Percentiles rank a stretch among this genome's conserved stretches.
Evolutionary conservation across 2,329 filamentous ascomycete genomes (phyloP).

Genomic region (Aspergillus eucalypticola): DNA sequence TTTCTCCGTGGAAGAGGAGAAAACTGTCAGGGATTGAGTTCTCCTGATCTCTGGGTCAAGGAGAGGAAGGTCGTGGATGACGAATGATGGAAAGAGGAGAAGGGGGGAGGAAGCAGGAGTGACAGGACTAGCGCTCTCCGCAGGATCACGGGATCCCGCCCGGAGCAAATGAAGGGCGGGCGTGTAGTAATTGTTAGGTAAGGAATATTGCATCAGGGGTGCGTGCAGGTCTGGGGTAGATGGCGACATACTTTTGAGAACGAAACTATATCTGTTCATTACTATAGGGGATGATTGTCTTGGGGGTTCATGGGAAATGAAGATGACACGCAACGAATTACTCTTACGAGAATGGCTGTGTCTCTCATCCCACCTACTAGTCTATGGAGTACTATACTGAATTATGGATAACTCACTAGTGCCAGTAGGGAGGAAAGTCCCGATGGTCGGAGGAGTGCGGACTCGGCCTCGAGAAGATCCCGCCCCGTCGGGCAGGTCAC

Average conservation of each 20-base stretch:
- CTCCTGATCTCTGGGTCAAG: not conserved
- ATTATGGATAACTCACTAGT: too few relatives aligned
- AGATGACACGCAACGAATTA: not conserved
- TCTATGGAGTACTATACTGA: not conserved
- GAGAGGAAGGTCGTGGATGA: not conserved
- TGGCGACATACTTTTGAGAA: not conserved
- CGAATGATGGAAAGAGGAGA: not conserved
- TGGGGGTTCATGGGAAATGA: not conserved
- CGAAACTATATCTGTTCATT: too few relatives aligned
- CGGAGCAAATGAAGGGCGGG: constrained; percentile 12
- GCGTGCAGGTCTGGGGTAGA: constrained; percentile 3
- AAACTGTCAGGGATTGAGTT: not conserved
- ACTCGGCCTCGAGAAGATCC: constrained; percentile 5
- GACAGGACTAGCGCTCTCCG: constrained; percentile 9
- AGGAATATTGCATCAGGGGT: constrained; percentile 15
- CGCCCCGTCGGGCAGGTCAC: constrained; percentile 17
- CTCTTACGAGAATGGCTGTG: not conserved
- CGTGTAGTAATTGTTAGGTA: constrained; percentile 20
- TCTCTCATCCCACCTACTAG: not conserved
- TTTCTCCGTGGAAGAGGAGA: not conserved
- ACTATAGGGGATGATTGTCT: not conserved
- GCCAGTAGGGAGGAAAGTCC: not conserved
- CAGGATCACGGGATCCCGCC: constrained; percentile 16
- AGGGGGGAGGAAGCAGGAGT: not conserved
- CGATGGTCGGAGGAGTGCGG: not conserved